These are phyloP conservation scores for Vaccinium macrocarpon DNA, from an alignment of 148 eudicot species.

Conservation along the genomic window DNA sequence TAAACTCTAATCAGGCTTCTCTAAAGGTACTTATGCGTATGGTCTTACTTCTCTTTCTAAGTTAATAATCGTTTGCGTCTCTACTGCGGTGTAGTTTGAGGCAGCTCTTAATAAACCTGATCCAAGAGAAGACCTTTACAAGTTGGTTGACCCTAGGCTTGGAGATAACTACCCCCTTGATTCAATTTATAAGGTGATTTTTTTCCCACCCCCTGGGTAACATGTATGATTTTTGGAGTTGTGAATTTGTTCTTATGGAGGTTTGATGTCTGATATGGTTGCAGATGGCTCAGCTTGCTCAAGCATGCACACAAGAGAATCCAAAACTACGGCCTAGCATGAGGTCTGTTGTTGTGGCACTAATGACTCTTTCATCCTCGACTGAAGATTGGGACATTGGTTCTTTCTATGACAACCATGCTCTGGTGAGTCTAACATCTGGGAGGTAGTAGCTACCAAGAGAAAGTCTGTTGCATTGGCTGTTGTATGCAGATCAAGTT, in stretches of 20 bases:
- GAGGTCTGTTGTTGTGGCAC: slow-evolving; percentile 71
- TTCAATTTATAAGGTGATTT: slow-evolving; percentile 40
- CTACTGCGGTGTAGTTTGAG: slow-evolving; percentile 49
- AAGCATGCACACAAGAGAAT: slow-evolving; percentile 75
- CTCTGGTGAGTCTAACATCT: slow-evolving; percentile 49
- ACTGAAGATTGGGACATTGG: slow-evolving; percentile 70
- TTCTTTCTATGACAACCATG: slow-evolving; percentile 47
- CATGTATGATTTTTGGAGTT: neutral
- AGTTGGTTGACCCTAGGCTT: slow-evolving; percentile 53
- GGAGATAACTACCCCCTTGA: slow-evolving; percentile 32
- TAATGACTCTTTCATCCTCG: slow-evolving; percentile 55
- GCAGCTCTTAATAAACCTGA: slow-evolving; percentile 47
- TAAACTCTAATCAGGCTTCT: neutral
- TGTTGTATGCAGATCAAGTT: neutral
- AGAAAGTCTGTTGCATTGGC: neutral
- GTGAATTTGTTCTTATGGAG: neutral
- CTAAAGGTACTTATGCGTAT: neutral
- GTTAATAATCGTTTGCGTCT: neutral
- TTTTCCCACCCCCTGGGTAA: neutral
- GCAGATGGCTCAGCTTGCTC: slow-evolving; percentile 63
- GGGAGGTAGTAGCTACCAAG: slow-evolving; percentile 44
- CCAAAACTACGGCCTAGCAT: slow-evolving; percentile 66
- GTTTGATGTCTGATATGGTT: neutral
- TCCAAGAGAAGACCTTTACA: slow-evolving; percentile 43
- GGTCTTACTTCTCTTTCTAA: neutral